A percentile compares a stretch with the other conserved stretches of the same genome.
Evolutionary conservation across 116 monocot genomes (phyloP).

Genomic region (Posidonia oceanica): DNA sequence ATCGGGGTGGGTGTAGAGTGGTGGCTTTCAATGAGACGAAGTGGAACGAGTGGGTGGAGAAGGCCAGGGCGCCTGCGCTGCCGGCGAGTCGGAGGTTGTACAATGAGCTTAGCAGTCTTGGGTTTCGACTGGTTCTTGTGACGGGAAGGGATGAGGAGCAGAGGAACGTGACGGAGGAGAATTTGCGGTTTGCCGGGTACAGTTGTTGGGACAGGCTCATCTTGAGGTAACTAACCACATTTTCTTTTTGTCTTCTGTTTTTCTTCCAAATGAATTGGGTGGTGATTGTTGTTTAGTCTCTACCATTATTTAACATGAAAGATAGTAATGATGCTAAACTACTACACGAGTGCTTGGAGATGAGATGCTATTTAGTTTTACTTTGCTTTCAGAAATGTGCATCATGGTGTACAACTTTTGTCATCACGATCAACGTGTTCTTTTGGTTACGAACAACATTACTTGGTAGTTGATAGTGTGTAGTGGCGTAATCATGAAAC

Average conservation of each 20-base stretch:
- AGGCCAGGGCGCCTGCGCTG: conserved; percentile 39
- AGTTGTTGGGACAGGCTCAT: conserved; percentile 45
- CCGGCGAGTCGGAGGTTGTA: conserved; percentile 46
- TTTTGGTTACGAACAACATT: too few species aligned
- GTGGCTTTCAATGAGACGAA: conserved; percentile 41
- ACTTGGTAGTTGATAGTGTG: too few species aligned
- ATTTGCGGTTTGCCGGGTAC: conserved; percentile 44
- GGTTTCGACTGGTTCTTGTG: conserved; percentile 39
- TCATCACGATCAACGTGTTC: too few species aligned
- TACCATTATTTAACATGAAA: too few species aligned
- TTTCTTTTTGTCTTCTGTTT: neutral
- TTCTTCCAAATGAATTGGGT: too few species aligned
- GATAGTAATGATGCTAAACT: too few species aligned
- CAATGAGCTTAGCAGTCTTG: conserved; percentile 29
- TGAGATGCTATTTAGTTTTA: too few species aligned
- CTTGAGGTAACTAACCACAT: conserved; percentile 30
- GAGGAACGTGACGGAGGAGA: conserved; percentile 36
- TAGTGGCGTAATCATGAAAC: too few species aligned
- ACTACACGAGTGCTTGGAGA: too few species aligned
- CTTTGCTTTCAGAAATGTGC: too few species aligned
- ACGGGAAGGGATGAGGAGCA: conserved; percentile 50
- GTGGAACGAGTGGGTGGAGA: conserved; percentile 49
- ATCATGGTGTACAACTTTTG: too few species aligned
- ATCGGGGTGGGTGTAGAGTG: conserved; percentile 12
- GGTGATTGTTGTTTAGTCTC: too few species aligned